phyloP scores from a whole-genome alignment of 2,329 filamentous ascomycete genomes.

The Colletotrichum endophyticum region DNA sequence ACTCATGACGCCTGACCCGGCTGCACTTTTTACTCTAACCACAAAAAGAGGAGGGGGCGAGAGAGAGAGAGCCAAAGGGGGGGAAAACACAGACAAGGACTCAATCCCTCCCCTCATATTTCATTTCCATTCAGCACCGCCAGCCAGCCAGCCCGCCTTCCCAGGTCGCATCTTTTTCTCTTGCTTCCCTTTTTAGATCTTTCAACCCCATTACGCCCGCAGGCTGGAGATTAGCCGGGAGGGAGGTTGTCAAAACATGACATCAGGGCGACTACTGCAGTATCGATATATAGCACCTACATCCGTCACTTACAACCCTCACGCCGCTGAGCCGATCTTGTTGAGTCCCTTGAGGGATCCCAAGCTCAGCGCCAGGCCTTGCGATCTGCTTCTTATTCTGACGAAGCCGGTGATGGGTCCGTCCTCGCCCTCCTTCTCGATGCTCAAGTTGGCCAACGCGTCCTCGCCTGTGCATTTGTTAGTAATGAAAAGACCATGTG shows the following conservation, averaged over 20 bases:
- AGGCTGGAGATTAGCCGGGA: not conserved
- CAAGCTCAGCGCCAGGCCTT: constrained; percentile 91
- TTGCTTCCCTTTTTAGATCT: not conserved
- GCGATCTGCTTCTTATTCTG: constrained; percentile 94
- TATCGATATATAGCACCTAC: constrained; percentile 11
- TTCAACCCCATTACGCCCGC: constrained; percentile 5
- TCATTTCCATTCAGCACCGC: constrained; percentile 7
- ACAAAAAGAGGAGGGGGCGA: not conserved
- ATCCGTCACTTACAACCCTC: not conserved
- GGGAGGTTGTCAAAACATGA: not conserved
- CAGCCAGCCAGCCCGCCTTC: not conserved
- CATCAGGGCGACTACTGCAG: not conserved
- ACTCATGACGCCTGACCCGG: constrained; percentile 22
- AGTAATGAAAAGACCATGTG: constrained; percentile 22
- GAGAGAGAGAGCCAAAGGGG: not conserved
- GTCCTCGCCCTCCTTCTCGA: constrained; percentile 95
- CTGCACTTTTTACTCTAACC: constrained; percentile 22
- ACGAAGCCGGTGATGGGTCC: constrained; percentile 97
- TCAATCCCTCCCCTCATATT: not conserved
- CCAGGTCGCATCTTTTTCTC: not conserved
- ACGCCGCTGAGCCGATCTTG: constrained; percentile 66
- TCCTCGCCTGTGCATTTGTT: constrained; percentile 77
- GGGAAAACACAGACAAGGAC: not conserved
- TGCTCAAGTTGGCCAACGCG: constrained; percentile 94
- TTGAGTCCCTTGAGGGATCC: constrained; percentile 94